These are phyloP conservation scores for Sutorius eximius DNA, from an alignment of 1,284 basidiomycete genomes.

Conservation along the genomic window DNA sequence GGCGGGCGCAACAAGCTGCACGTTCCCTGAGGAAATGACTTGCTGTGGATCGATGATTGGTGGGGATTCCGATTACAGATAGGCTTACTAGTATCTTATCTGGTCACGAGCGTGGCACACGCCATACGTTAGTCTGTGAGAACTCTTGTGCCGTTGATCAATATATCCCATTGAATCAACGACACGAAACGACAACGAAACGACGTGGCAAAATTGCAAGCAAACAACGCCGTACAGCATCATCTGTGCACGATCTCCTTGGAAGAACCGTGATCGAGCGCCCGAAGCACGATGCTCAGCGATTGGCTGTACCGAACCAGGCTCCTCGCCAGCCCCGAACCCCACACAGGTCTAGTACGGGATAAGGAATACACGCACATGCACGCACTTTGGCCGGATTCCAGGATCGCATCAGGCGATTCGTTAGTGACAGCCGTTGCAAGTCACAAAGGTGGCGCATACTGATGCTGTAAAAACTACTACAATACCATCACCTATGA, in stretches of 20 bases:
- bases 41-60: not conserved
- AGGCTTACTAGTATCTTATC: conserved; percentile 13
- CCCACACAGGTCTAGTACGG: not conserved
- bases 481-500: not conserved
- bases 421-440: not conserved
- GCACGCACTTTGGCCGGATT: not conserved
- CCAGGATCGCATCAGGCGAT: not conserved
- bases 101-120: not conserved
- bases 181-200: not conserved
- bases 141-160: not conserved
- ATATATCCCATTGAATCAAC: not conserved
- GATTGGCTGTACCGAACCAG: not conserved
- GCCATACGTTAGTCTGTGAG: not conserved
- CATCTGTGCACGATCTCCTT: too few species aligned
- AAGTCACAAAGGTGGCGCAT: conserved; percentile 3
- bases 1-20: conserved; percentile 1
- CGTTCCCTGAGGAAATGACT: conserved; percentile 1
- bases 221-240: not conserved
- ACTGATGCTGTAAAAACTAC: not conserved
- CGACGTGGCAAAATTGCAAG: conserved; percentile 3
- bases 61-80: not conserved
- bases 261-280: not conserved
- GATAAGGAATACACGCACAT: not conserved
- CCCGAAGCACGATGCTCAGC: not conserved
- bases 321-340: not conserved